These are phyloP conservation scores for Salix koriyanagi DNA, from an alignment of 345 rosid species.

Conservation along the genomic window DNA sequence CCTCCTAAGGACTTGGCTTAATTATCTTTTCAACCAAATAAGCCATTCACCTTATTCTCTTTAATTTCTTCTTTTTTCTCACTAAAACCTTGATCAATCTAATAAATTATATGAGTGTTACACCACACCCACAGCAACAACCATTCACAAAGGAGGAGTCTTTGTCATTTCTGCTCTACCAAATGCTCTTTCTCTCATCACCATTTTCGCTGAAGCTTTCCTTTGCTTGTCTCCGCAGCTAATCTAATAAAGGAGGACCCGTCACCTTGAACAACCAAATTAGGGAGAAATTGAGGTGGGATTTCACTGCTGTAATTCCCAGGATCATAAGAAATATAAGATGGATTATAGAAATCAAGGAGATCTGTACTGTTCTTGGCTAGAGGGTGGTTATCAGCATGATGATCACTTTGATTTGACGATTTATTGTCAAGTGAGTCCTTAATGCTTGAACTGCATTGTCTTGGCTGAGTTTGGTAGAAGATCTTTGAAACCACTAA, in stretches of 20 bases:
- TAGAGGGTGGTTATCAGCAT: background rate
- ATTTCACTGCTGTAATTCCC: constrained; percentile 33
- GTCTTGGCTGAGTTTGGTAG: constrained; percentile 91
- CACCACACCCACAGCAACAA: constrained; percentile 21
- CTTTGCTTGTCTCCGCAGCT: constrained; percentile 66
- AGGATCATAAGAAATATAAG: constrained; percentile 23
- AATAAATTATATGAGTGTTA: constrained; percentile 22
- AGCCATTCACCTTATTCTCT: constrained; percentile 15
- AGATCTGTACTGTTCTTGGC: constrained; percentile 10
- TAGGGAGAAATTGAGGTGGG: constrained; percentile 54
- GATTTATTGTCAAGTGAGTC: constrained; percentile 16
- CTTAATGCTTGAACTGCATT: constrained; percentile 40
- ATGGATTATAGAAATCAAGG: constrained; percentile 29
- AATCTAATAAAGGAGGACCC: constrained; percentile 59
- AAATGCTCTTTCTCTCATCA: background rate
- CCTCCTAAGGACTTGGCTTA: background rate
- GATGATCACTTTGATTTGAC: constrained; percentile 15
- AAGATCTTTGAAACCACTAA: constrained; percentile 79
- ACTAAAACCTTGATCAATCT: background rate
- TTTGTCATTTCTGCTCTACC: constrained; percentile 23
- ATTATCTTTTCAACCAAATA: background rate
- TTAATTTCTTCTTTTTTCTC: background rate
- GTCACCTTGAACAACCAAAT: constrained; percentile 56
- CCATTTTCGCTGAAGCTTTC: constrained; percentile 37
- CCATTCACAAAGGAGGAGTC: constrained; percentile 13